A percentile compares a stretch with the other conserved stretches of the same genome.
Evolutionary conservation across 106 monocot species (phyloP).

Genomic region (Amphibolis antarctica): DNA sequence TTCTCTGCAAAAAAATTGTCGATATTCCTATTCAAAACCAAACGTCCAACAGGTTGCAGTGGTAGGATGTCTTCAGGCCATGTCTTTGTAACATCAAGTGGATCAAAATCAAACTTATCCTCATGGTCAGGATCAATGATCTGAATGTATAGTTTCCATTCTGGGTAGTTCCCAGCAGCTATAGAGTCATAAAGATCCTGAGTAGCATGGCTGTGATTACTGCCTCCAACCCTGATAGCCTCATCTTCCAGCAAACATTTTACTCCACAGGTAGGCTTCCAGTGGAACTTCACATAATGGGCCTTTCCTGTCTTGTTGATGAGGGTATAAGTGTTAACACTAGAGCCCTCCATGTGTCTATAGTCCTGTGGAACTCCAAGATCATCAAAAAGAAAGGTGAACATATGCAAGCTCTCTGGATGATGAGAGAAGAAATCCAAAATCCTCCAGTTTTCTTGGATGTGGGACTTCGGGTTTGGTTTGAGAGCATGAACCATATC

Average conservation of each 20-base stretch:
- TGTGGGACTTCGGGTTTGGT: conserved; percentile 70
- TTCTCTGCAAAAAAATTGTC: conserved; percentile 79
- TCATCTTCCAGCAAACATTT: conserved; percentile 60
- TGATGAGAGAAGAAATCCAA: conserved; percentile 84
- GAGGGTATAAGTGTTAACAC: conserved; percentile 68
- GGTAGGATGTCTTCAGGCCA: conserved; percentile 80
- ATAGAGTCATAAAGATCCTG: conserved; percentile 70
- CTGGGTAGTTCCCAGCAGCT: conserved; percentile 64
- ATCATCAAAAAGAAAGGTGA: conserved; percentile 74
- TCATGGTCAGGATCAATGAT: conserved; percentile 63
- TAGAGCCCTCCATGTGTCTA: conserved; percentile 79
- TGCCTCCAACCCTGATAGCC: conserved; percentile 55
- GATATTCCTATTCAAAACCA: conserved; percentile 72
- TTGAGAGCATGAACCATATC: conserved; percentile 82
- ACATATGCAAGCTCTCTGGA: conserved; percentile 74
- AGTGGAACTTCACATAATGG: conserved; percentile 74
- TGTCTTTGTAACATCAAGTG: conserved; percentile 79
- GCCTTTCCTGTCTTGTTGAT: conserved; percentile 50
- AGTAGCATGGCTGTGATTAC: conserved; percentile 74
- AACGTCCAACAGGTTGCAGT: conserved; percentile 61
- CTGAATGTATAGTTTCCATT: conserved; percentile 80
- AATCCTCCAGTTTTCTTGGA: conserved; percentile 76
- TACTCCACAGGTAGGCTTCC: conserved; percentile 73
- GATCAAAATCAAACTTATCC: conserved; percentile 71
- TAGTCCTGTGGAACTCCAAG: conserved; percentile 55